These are phyloP conservation scores for Endotrypanum monterogeii DNA, from an alignment of 208 protist genomes.

Conservation along the genomic window DNA sequence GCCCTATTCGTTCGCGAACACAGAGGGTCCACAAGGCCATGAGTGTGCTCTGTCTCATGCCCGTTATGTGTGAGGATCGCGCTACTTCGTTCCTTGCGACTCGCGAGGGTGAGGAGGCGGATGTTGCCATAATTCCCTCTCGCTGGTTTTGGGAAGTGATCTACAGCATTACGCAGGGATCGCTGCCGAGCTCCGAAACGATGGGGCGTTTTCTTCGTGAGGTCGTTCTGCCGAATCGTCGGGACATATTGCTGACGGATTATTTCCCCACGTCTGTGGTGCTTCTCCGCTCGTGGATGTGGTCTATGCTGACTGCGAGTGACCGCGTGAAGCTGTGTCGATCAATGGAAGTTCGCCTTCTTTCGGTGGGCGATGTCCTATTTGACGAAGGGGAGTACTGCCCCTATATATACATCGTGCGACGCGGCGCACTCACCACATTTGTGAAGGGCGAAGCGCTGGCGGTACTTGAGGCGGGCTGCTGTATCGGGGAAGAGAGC, in stretches of 20 bases:
- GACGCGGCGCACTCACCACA: slow-evolving; percentile 64
- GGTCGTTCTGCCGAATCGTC: slow-evolving; percentile 54
- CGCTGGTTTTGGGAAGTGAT: slow-evolving; percentile 84
- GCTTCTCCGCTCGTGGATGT: slow-evolving; percentile 87
- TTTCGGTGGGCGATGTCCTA: slow-evolving; percentile 76
- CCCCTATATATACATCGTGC: slow-evolving; percentile 84
- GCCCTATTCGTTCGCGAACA: slow-evolving; percentile 41
- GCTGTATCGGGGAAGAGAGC: slow-evolving; percentile 81
- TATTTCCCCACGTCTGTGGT: slow-evolving; percentile 79
- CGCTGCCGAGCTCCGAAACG: slow-evolving; percentile 28
- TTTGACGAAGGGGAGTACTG: slow-evolving; percentile 65
- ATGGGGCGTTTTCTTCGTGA: slow-evolving; percentile 59
- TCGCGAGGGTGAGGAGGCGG: slow-evolving; percentile 43
- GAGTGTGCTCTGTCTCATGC: slow-evolving; percentile 61
- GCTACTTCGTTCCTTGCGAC: slow-evolving; percentile 48
- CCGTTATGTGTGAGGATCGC: slow-evolving; percentile 84
- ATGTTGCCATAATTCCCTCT: slow-evolving; percentile 79
- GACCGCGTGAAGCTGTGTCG: slow-evolving; percentile 80
- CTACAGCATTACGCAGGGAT: slow-evolving; percentile 46
- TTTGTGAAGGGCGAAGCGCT: slow-evolving; percentile 73
- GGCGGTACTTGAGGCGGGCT: slow-evolving; percentile 60
- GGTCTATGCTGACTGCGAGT: slow-evolving; percentile 65
- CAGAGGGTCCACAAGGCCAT: slow-evolving; percentile 44
- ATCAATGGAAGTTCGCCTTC: slow-evolving; percentile 66
- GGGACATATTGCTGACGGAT: slow-evolving; percentile 55